These are phyloP conservation scores for Suhomyces terraborum DNA, from an alignment of 1,139 yeast species.

Conservation along the genomic window DNA sequence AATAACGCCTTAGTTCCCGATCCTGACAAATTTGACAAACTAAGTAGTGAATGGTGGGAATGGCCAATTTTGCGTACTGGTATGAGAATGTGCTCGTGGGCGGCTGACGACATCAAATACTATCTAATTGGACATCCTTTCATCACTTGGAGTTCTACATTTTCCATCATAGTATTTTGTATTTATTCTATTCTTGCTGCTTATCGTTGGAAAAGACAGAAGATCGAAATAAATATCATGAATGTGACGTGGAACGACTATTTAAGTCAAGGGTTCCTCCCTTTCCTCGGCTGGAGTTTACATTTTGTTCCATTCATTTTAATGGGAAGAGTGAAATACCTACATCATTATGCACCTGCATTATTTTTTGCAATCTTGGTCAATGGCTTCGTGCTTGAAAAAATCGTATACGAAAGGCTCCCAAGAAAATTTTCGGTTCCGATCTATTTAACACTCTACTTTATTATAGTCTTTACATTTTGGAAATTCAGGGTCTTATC, in stretches of 20 bases:
- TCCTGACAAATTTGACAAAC: conserved; percentile 60
- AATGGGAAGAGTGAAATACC: conserved; percentile 39
- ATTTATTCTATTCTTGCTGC: conserved; percentile 23
- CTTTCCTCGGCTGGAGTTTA: conserved; percentile 35
- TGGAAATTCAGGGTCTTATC: conserved; percentile 34
- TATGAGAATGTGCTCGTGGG: conserved; percentile 72
- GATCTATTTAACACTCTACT: conserved; percentile 25
- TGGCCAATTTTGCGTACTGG: conserved; percentile 72
- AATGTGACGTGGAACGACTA: conserved; percentile 28
- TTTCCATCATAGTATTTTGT: conserved; percentile 24
- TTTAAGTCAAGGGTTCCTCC: conserved; percentile 33
- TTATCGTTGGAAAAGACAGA: conserved; percentile 39
- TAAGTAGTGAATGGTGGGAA: conserved; percentile 79
- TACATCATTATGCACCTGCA: conserved; percentile 42
- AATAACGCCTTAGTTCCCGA: conserved; percentile 78
- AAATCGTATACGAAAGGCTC: conserved; percentile 21
- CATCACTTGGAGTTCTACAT: conserved; percentile 60
- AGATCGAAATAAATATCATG: conserved; percentile 17
- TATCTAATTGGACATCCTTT: conserved; percentile 70
- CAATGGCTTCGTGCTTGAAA: conserved; percentile 39
- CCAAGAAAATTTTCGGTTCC: conserved; percentile 16
- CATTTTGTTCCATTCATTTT: conserved; percentile 35
- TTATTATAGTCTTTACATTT: conserved; percentile 29
- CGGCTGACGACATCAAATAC: conserved; percentile 48
- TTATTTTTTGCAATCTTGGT: conserved; percentile 36